Base-by-base conservation (phyloP, 805 yeast species). In the Teunomyces gatunensis region DNA sequence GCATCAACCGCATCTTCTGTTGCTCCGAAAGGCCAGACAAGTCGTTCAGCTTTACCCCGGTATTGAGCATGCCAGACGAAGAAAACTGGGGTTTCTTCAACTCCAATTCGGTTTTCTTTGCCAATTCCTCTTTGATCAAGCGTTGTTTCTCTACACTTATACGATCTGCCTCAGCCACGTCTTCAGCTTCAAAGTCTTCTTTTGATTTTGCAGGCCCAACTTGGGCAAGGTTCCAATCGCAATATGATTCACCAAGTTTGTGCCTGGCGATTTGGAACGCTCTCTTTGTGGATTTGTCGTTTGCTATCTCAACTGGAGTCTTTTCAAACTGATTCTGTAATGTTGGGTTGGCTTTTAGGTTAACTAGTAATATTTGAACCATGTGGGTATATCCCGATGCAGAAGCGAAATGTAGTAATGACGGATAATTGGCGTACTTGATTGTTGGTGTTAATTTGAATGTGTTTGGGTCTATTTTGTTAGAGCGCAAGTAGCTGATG, bases 341-440 rank as follows among this genome's bases (percentile, higher is more conserved):
- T 0, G 84, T 69, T 1, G 96, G 96, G 53, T 88, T 85, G 0
- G 89, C 87, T 50, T 85, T 84, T 54, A 87, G 61, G 42, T 77
- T 82, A 9, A 77, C 73, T 21, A 91, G 61, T 44, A 92, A 69
- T 0, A 81, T 74, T 40, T 77, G 75, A 2, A 88, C 82, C 76
- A 90, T 83, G 54, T 84, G 88, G 45, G 75, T 74, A 18, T 83
- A 69, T 3, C 88, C 87, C 47, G 82, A 73, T 6, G 82, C 73
- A 0, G 97, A 69, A 0, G 96, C 92, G 61, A 73, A 89, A 59
- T 90, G 96, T 27, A 94, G 68, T 48, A 87, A 63, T 0, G 96
- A 88, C 3, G 97, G 96, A 0, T 83, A 73, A 10, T 73, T 67
- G 9, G 62, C 55, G 56, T 77, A 85, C 47, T 76, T 79, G 0